Conservation (phyloP, 2,329 filamentous ascomycete species). For the Simplicillium sp. region DNA sequence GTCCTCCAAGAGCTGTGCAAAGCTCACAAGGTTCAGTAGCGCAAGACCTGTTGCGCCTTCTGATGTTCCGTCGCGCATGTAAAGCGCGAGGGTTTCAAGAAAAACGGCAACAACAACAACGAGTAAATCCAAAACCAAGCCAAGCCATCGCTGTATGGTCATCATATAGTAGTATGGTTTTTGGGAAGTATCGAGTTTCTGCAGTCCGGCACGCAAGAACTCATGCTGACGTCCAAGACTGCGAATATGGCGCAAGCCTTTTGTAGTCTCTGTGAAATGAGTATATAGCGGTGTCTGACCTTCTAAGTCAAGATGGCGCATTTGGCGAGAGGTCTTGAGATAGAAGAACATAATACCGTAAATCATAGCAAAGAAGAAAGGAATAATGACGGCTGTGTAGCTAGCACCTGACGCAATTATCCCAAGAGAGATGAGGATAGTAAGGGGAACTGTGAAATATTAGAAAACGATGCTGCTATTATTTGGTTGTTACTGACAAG, state of each 20-base stretch:
- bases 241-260: slow-evolving; percentile 36
- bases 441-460: slow-evolving; percentile 6
- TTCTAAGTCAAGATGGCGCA: slow-evolving; percentile 24
- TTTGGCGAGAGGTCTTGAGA: slow-evolving; percentile 23
- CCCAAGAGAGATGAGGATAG: slow-evolving; percentile 9
- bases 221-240: slow-evolving; percentile 41
- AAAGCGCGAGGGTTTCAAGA: slow-evolving; percentile 31
- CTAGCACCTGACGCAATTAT: slow-evolving; percentile 1
- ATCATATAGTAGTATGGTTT: slow-evolving; percentile 43
- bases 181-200: slow-evolving; percentile 39
- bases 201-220: slow-evolving; percentile 29
- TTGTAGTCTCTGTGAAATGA: slow-evolving; percentile 30
- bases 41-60: slow-evolving; percentile 3
- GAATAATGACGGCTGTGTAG: slow-evolving; percentile 17
- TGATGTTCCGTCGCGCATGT: slow-evolving; percentile 3
- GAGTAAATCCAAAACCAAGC: slow-evolving; percentile 35
- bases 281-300: slow-evolving; percentile 23
- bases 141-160: slow-evolving; percentile 45
- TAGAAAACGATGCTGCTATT: background rate
- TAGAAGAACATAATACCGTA: slow-evolving; percentile 21
- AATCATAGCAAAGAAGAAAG: slow-evolving; percentile 13
- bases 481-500: slow-evolving; percentile 1
- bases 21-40: slow-evolving; percentile 11
- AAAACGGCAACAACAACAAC: slow-evolving; percentile 32
- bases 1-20: slow-evolving; percentile 11